These are phyloP conservation scores for Stemphylium lycopersici DNA, from an alignment of 2,329 filamentous ascomycete genomes.

Conservation along the genomic window DNA sequence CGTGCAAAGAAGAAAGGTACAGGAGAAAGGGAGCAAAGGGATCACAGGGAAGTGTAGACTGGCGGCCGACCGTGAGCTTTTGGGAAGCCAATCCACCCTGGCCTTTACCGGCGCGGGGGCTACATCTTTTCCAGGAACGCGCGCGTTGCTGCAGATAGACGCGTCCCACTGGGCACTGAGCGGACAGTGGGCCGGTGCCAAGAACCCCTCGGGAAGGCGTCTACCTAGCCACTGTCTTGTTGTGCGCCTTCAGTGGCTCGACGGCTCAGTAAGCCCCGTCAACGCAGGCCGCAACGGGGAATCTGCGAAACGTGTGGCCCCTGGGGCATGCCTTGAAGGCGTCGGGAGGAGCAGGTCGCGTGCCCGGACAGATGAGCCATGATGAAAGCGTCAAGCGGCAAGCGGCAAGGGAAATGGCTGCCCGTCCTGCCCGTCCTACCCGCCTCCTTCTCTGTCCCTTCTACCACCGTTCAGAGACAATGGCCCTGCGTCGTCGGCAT, in stretches of 20 bases:
- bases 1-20: too few relatives aligned
- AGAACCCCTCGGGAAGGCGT: conserved; percentile 15
- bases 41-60: background rate
- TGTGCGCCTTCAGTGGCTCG: background rate
- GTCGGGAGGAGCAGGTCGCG: conserved; percentile 11
- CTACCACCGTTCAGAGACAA: too few relatives aligned
- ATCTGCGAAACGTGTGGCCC: background rate
- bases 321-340: background rate
- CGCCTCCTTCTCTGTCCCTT: background rate
- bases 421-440: conserved; percentile 5
- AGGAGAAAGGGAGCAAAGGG: background rate
- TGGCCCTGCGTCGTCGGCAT: too few relatives aligned
- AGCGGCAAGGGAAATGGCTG: conserved; percentile 1
- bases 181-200: conserved; percentile 7
- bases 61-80: conserved; percentile 12
- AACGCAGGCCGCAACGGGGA: conserved; percentile 1
- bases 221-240: conserved; percentile 7
- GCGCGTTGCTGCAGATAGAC: conserved; percentile 15
- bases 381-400: background rate
- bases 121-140: conserved; percentile 24
- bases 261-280: too few relatives aligned
- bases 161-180: conserved; percentile 17
- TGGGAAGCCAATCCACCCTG: conserved; percentile 11
- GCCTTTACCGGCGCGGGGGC: conserved; percentile 11
- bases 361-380: background rate